Evolutionary conservation across 164 flowering plant species (phyloP), one percentile per base, ranked within the genome.

Genomic region (Protea cynaroides): DNA sequence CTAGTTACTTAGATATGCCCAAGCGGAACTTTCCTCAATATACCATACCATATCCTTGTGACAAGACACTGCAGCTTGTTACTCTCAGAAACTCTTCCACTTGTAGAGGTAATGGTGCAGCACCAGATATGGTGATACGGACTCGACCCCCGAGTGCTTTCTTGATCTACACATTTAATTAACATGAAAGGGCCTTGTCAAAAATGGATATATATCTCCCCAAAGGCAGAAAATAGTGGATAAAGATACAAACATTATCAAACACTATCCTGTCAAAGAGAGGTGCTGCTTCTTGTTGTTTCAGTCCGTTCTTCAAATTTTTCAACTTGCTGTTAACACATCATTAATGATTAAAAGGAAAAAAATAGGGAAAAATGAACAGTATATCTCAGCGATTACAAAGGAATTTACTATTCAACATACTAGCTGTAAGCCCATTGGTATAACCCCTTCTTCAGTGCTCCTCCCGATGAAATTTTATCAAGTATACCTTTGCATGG

Each of bases 1-100:
- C 19, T 12, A n/a, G 24, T 34, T 57, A 29, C 34, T 19, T 21
- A 40, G 17, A 21, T 19, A 15, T 23, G n/a, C 25, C 36, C 2
- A 34, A 22, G 50, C 14, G 71, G 38, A 59, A 38, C 8, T 46
- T 24, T 7, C 64, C 23, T 19, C 12, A 23, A 22, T 57, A 21
- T 63, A 54, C 3, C 65, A 60, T 84, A 95, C 98, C 99, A 79
- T 95, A 95, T 75, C 98, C 99, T 76, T 95, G 99, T 37, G 83
- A 75, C 50, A 95, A 46, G 38, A 77, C 72, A 43, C 86, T 66
- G 71, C 97, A 79, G 55, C 81, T 70, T 46, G 89, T 72, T 56
- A 92, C 92, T 73, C 94, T 82, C 64, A 92, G 69, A 71, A 92
- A 92, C 65, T 92, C 97, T 64, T 92, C 94, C 25, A 89, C 79